A percentile compares a stretch with the other conserved stretches of the same genome.
phyloP scores from a whole-genome alignment of 73 alveolate genomes.

The Tetrahymena malaccensis region DNA sequence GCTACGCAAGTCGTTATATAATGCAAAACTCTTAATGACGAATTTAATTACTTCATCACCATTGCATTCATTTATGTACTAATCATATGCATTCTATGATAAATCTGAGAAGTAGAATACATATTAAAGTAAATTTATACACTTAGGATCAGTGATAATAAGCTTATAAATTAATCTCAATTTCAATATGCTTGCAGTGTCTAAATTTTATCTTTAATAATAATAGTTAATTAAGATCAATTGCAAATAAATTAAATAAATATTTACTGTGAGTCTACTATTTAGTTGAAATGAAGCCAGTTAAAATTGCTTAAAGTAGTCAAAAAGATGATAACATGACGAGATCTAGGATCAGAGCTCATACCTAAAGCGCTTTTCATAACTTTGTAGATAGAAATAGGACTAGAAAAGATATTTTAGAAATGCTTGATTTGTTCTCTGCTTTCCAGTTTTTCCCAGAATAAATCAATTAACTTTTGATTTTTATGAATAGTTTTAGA shows the following conservation, averaged over 20 bases:
- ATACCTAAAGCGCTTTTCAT: not conserved
- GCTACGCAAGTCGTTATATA: not conserved
- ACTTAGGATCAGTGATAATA: not conserved
- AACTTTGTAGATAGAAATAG: not conserved
- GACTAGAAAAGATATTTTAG: not conserved
- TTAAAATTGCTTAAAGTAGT: not conserved
- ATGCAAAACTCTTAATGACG: not conserved
- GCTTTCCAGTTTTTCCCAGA: not conserved
- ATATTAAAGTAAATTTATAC: not conserved
- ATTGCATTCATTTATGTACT: not conserved
- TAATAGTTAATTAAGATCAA: not conserved
- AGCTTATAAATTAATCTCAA: not conserved
- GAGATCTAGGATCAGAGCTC: not conserved
- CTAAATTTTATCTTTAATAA: not conserved
- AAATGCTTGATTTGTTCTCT: not conserved
- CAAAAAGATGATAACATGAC: not conserved
- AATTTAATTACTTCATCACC: not conserved
- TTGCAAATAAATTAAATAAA: not conserved
- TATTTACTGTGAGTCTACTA: not conserved
- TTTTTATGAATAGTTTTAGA: not conserved
- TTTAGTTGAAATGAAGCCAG: not conserved
- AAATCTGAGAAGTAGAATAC: not conserved
- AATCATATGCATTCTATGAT: not conserved
- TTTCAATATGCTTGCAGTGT: not conserved
- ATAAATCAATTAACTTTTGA: not conserved